Evolutionary conservation across 2,329 filamentous ascomycete genomes (phyloP).

Genomic region (Akanthomyces dipterigenus): DNA sequence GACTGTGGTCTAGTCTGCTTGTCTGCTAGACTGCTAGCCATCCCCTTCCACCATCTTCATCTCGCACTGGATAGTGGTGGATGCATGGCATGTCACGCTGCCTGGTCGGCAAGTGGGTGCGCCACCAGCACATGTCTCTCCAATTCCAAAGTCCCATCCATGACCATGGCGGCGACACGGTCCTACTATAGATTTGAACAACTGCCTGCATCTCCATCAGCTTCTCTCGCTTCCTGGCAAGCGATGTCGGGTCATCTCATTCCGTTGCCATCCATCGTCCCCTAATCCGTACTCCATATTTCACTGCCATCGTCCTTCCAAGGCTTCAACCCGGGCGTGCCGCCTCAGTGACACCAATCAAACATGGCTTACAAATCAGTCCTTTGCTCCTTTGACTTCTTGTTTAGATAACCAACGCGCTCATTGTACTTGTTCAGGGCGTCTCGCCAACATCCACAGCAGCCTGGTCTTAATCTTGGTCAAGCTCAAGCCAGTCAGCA

Average conservation of each 20-base stretch:
- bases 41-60: neutral
- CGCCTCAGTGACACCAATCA: neutral
- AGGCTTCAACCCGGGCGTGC: neutral
- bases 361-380: neutral
- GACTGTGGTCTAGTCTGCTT: neutral
- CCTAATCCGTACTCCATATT: too few relatives aligned
- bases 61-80: neutral
- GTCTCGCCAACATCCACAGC: neutral
- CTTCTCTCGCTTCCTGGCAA: neutral
- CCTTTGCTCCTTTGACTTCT: neutral
- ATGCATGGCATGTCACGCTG: neutral
- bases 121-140: neutral
- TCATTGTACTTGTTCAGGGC: neutral
- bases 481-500: conserved; percentile 3
- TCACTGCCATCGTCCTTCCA: neutral
- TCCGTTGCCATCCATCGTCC: neutral
- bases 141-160: neutral
- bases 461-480: neutral
- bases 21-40: too few relatives aligned
- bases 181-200: neutral
- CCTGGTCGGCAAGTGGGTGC: neutral
- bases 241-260: neutral
- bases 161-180: neutral
- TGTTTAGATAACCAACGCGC: neutral
- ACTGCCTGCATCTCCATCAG: neutral